Evolutionary conservation across 2,329 filamentous ascomycete genomes (phyloP), one percentile per base, ranked within the genome.

Genomic region (Apiospora rasikravindrae): DNA sequence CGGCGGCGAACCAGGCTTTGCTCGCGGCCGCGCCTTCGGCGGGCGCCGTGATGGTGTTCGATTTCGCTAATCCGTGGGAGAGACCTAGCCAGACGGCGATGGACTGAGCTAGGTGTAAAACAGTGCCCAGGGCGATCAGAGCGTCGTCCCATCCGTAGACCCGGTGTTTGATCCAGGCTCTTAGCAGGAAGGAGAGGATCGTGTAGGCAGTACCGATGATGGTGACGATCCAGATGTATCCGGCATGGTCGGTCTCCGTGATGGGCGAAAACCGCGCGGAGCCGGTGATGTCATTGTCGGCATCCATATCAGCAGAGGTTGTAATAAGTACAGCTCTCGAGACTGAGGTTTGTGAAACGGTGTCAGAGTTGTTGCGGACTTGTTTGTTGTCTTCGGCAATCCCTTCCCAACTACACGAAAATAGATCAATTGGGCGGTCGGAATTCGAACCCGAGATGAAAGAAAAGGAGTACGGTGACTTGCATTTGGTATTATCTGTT

Each of bases 201-300:
- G 71, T 74, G 71, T 76, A 77, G 16, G 73, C 61, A 29, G 73
- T 42, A 4, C 73, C 70, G 47, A 75, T 40, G 47, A 76, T 75
- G 2, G 74, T 72, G 7, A 75, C 51, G 53, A 76, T 75, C 75
- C 74, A 75, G 33, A 75, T 45, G 16, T 76, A 70, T 0, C 75
- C 75, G 6, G 75, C 75, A 45, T 74, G 72, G 49, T 76, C 75
- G 40, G 71, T 71, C 5, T 33, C 61, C 6, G 44, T 47, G 44
- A 75, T 70, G 5, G 74, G 74, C 45, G 75, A 75, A 47, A 76
- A 76, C 11, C 74, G 73, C 19, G 67, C 5, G 1, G 47, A 16
- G 68, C 47, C 16, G 68, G 66, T 33, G n/a, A 4, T 68, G n/a
- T n/a, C n/a, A 8, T n/a, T 10, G 22, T 64, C 33, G 5, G 2